Evolutionary conservation across 345 rosid genomes (phyloP).

Genomic region (Eucalyptus regnans): DNA sequence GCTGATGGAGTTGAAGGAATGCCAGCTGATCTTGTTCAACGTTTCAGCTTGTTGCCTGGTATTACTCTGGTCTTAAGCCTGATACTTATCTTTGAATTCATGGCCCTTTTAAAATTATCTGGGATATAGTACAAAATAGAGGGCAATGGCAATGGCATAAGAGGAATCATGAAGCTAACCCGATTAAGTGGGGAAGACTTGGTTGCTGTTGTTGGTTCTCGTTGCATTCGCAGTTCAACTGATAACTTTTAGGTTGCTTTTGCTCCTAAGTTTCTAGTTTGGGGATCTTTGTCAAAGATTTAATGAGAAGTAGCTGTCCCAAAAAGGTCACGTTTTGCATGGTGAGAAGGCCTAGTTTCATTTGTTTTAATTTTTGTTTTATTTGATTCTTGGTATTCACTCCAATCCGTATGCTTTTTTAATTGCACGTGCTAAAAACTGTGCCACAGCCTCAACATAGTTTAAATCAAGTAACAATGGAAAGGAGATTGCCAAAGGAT

Average conservation of each 20-base stretch:
- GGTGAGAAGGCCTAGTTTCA: neutral
- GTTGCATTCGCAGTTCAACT: neutral
- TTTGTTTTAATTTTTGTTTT: neutral
- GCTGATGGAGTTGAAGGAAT: constrained; percentile 27
- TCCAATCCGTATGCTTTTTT: neutral
- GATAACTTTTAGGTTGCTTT: neutral
- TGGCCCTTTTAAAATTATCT: neutral
- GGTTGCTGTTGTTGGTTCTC: neutral
- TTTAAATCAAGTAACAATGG: neutral
- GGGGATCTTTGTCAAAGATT: neutral
- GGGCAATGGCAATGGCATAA: neutral
- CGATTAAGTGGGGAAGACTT: neutral
- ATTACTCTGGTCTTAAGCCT: neutral
- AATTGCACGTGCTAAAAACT: neutral
- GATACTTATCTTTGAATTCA: neutral
- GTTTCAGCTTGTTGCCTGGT: constrained; percentile 76
- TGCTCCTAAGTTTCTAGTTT: neutral
- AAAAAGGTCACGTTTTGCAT: neutral
- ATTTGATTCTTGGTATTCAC: neutral
- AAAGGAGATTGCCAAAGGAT: neutral
- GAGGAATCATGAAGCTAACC: neutral
- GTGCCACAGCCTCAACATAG: neutral
- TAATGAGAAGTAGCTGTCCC: neutral
- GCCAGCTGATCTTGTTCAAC: constrained; percentile 33
- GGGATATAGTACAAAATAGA: neutral